These are phyloP conservation scores for Herpetospermum pedunculosum DNA, from an alignment of 306 rosid species.

Conservation along the genomic window DNA sequence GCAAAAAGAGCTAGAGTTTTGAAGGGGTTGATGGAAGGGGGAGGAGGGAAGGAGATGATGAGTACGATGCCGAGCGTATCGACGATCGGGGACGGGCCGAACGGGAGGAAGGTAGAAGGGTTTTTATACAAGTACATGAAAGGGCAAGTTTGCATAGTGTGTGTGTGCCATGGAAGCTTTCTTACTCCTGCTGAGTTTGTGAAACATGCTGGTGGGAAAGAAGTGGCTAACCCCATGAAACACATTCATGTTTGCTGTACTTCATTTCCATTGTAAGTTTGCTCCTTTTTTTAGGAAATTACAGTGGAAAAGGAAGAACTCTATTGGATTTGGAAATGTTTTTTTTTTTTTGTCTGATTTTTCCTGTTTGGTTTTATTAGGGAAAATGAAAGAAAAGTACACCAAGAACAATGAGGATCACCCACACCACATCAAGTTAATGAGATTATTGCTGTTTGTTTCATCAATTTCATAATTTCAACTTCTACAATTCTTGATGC, in stretches of 20 bases:
- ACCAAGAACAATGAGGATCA: neutral
- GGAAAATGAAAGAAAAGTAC: neutral
- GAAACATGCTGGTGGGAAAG: slow-evolving; percentile 46
- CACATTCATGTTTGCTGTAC: slow-evolving; percentile 33
- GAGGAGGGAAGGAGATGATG: slow-evolving; percentile 17
- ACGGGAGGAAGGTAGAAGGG: slow-evolving; percentile 49
- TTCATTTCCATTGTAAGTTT: slow-evolving; percentile 16
- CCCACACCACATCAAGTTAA: neutral
- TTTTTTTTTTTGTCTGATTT: neutral
- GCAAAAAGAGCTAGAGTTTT: slow-evolving; percentile 21
- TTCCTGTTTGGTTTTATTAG: neutral
- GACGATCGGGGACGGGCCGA: slow-evolving; percentile 39
- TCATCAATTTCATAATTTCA: neutral
- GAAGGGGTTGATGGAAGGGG: slow-evolving; percentile 10
- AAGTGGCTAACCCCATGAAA: slow-evolving; percentile 47
- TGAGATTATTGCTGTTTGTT: neutral
- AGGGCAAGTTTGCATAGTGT: slow-evolving; percentile 39
- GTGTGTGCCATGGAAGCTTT: slow-evolving; percentile 63
- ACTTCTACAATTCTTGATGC: neutral
- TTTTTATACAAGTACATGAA: slow-evolving; percentile 31
- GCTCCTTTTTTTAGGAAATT: slow-evolving; percentile 1
- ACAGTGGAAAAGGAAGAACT: neutral
- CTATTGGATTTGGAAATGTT: neutral
- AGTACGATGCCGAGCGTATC: slow-evolving; percentile 37
- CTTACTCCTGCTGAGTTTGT: slow-evolving; percentile 59